These are phyloP conservation scores for Fusarium palustre DNA, from an alignment of 2,329 filamentous ascomycete genomes.

Conservation along the genomic window DNA sequence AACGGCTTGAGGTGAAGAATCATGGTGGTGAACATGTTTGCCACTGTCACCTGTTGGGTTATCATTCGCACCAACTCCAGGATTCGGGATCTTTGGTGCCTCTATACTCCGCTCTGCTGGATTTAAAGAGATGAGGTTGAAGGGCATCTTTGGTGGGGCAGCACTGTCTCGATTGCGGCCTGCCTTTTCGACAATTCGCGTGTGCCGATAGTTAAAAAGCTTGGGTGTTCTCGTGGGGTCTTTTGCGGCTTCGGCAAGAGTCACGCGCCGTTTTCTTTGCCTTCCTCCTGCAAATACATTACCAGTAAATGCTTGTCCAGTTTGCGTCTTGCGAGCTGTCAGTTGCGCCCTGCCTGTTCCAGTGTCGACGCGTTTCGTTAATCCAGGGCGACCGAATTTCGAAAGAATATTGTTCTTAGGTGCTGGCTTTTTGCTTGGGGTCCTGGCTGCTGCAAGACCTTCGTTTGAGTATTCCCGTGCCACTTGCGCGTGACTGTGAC, in stretches of 20 bases:
- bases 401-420: conserved; percentile 10
- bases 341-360: conserved; percentile 8
- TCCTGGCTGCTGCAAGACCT: conserved; percentile 2
- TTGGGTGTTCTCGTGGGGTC: conserved; percentile 58
- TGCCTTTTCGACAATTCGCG: conserved; percentile 57
- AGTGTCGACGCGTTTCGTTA: conserved; percentile 6
- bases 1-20: not conserved
- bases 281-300: conserved; percentile 63
- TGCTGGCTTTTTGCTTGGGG: conserved; percentile 7
- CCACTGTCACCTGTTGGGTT: not conserved
- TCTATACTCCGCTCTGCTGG: conserved; percentile 31
- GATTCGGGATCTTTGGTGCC: not conserved
- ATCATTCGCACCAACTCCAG: conserved; percentile 28
- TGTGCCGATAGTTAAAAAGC: conserved; percentile 53
- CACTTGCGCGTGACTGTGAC: conserved; percentile 5
- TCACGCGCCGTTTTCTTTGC: conserved; percentile 51
- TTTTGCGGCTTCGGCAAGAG: conserved; percentile 54
- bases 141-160: conserved; percentile 53
- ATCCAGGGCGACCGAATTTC: conserved; percentile 21
- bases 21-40: conserved; percentile 25
- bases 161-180: conserved; percentile 59
- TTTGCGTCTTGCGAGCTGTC: conserved; percentile 26
- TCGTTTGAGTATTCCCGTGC: conserved; percentile 6
- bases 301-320: conserved; percentile 14
- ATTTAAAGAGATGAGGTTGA: conserved; percentile 48